These are phyloP conservation scores for Neurospora sp. DNA, from an alignment of 2,329 filamentous ascomycete species.

Conservation along the genomic window DNA sequence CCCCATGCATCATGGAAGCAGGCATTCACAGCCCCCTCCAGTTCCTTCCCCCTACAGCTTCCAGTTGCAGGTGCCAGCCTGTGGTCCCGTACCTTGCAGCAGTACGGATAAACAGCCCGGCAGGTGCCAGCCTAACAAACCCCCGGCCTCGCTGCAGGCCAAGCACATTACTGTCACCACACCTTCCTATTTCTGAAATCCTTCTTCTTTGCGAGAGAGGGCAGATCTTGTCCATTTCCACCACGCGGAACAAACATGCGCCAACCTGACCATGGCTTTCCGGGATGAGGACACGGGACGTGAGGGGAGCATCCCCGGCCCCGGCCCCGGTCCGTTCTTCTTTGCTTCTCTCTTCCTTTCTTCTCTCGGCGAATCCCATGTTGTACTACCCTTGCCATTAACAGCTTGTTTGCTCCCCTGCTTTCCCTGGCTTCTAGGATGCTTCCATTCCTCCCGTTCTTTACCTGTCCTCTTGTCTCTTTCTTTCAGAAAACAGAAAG, in stretches of 20 bases:
- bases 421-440: neutral
- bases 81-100: neutral
- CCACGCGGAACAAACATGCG: neutral
- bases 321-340: neutral
- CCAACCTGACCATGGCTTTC: neutral
- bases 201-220: neutral
- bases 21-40: neutral
- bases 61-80: neutral
- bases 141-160: neutral
- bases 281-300: neutral
- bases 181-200: neutral
- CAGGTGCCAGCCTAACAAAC: neutral
- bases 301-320: neutral
- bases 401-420: neutral
- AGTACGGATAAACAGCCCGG: neutral
- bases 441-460: neutral
- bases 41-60: too few relatives aligned
- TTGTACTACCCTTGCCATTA: neutral
- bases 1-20: neutral
- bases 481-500: neutral
- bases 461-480: neutral
- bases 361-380: neutral
- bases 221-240: neutral
- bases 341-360: neutral
- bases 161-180: neutral